Conservation (phyloP, 257 asterid species). For the Solanum peruvianum region DNA sequence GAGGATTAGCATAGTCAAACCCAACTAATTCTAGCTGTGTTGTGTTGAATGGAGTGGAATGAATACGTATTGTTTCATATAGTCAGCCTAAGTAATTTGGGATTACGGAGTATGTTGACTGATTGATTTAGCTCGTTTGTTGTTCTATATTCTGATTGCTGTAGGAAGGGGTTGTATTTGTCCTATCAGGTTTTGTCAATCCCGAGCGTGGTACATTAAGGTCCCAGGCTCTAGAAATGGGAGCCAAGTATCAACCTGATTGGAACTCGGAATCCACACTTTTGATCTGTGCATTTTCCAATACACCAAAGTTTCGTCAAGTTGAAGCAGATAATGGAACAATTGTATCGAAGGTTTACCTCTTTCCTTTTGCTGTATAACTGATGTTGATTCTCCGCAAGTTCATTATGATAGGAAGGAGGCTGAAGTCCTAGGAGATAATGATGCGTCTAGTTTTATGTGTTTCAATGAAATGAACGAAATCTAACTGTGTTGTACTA, state of each 20-base stretch:
- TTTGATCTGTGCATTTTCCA: slow-evolving; percentile 70
- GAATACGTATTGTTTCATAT: background rate
- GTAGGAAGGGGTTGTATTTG: slow-evolving; percentile 82
- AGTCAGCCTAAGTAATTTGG: background rate
- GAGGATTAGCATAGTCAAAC: background rate
- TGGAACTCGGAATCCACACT: slow-evolving; percentile 81
- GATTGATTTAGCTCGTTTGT: background rate
- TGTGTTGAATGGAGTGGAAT: background rate
- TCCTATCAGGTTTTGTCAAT: slow-evolving; percentile 88
- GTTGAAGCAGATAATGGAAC: slow-evolving; percentile 85
- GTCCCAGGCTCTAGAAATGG: slow-evolving; percentile 91
- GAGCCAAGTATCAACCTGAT: slow-evolving; percentile 85
- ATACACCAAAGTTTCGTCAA: slow-evolving; percentile 88
- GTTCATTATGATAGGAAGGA: background rate
- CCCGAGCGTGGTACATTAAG: slow-evolving; percentile 75
- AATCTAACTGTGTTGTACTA: background rate
- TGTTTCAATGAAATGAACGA: background rate
- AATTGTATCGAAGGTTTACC: slow-evolving; percentile 63
- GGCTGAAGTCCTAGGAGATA: background rate
- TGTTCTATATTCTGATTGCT: background rate
- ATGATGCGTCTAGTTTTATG: background rate
- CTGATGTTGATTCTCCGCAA: background rate
- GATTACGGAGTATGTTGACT: background rate
- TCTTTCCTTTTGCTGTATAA: background rate
- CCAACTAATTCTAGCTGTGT: background rate